Evolutionary conservation across 2,329 filamentous ascomycete genomes (phyloP).

Genomic region (Botrytis medusae): DNA sequence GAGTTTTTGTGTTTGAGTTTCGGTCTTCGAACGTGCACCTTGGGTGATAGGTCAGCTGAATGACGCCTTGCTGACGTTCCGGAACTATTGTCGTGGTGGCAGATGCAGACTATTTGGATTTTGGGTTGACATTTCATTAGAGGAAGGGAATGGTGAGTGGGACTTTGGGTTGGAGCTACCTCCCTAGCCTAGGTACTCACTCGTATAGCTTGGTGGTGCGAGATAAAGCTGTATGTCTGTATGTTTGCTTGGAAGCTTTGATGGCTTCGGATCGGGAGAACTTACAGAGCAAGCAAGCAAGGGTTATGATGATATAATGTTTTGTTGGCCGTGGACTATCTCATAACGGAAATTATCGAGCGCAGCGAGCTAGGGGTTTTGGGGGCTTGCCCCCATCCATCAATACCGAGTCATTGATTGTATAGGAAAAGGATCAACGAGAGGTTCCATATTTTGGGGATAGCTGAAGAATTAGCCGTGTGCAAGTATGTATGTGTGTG

Average conservation of each 20-base stretch:
- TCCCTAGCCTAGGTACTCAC: too few relatives aligned
- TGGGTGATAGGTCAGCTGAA: not conserved
- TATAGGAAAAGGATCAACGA: not conserved
- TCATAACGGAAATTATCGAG: not conserved
- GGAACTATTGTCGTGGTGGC: not conserved
- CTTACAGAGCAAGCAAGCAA: not conserved
- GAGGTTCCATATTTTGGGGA: not conserved
- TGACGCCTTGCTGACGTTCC: not conserved
- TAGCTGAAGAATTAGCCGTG: not conserved
- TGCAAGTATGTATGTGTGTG: too few relatives aligned
- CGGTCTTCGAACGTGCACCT: not conserved
- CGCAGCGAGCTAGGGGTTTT: not conserved
- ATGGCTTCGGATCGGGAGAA: not conserved
- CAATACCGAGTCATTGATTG: not conserved
- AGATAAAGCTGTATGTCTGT: not conserved
- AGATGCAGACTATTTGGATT: not conserved
- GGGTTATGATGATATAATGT: not conserved
- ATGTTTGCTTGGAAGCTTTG: not conserved
- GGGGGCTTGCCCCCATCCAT: not conserved
- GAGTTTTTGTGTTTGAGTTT: not conserved
- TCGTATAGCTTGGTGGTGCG: not conserved
- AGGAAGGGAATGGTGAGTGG: not conserved
- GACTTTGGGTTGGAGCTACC: not conserved
- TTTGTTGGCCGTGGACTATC: not conserved
- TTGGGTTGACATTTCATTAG: too few relatives aligned